Evolutionary conservation across 208 protist genomes (phyloP), one percentile per base, ranked within the genome.

Genomic region (Leishmania tropica): DNA sequence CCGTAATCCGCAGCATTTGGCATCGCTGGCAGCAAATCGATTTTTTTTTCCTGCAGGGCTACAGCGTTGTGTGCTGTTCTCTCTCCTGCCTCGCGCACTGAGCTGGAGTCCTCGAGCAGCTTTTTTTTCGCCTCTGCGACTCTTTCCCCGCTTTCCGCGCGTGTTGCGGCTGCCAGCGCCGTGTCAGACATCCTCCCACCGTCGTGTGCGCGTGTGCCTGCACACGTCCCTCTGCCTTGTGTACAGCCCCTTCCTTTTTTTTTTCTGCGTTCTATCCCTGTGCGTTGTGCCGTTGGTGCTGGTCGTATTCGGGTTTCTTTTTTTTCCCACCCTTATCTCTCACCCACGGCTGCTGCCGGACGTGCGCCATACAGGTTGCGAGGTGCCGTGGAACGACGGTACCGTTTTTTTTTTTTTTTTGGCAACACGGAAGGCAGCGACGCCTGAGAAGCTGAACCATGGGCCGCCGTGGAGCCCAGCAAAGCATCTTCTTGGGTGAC

Each of bases 391-490:
- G 60, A 67, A 37, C n/a, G n/a, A 37, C n/a, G 13, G 11, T 6
- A 17, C 28, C 62, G 7, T 24, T 71, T 70, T 21, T 21, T 24
- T 71, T 70, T 21, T 21, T 35, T 21, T 7, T 45, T 47, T 40
- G 65, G 31, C 13, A 71, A 47, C 37, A 47, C 37, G 0, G 3
- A n/a, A 11, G 24, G 65, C 37, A 47, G 5, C 19, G 35, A 47
- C 37, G 47, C 17, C 37, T 53, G 42, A n/a, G 42, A 48, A 3
- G 68, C 68, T n/a, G 2, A 47, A 77, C 31, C 60, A 88, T 88
- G 85, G 85, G 85, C 19, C 81, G 85, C 19, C 85, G 85, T 28
- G 56, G 79, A 48, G 60, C 81, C 35, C 78, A 79, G 31, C 53
- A 51, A 2, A 64, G 68, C 31, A 58, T 68, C 75, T 40, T 74